Conservation (phyloP, 83 land plant species). For the Isoetes engelmannii region DNA sequence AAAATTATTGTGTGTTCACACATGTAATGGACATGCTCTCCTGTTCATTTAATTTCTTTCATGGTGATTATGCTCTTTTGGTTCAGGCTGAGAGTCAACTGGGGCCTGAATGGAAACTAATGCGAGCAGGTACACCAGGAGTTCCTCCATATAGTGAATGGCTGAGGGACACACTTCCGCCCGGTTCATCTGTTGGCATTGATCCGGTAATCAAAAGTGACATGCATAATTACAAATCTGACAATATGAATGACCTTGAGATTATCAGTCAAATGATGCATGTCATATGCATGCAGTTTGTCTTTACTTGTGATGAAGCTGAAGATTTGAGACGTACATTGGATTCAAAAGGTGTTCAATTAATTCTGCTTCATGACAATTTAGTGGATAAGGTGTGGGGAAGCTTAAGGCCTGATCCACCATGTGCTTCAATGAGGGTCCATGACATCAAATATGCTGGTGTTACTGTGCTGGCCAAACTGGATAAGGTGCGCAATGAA, state of each 20-base stretch:
- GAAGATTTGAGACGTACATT: constrained; percentile 66
- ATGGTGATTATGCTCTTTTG: background rate
- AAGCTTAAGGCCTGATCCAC: constrained; percentile 63
- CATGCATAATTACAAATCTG: constrained; percentile 1
- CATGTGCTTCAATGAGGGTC: constrained; percentile 58
- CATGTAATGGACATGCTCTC: too few species aligned
- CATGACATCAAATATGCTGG: constrained; percentile 89
- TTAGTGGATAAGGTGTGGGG: constrained; percentile 90
- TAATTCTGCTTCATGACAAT: constrained; percentile 62
- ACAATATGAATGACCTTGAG: too few species aligned
- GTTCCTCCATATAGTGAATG: constrained; percentile 85
- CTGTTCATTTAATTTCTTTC: too few species aligned
- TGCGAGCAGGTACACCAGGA: constrained; percentile 84
- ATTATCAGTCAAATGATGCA: too few species aligned
- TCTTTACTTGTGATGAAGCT: constrained; percentile 86
- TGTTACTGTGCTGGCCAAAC: constrained; percentile 62
- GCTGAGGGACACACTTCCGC: constrained; percentile 62
- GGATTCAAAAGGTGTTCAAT: constrained; percentile 51
- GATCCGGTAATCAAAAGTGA: constrained; percentile 72
- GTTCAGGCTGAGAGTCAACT: constrained; percentile 86
- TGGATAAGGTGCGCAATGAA: constrained; percentile 52
- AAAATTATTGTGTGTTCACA: too few species aligned
- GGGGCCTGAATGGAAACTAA: constrained; percentile 74
- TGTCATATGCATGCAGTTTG: constrained; percentile 61
- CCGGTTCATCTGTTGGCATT: constrained; percentile 83